Conservation (phyloP, 306 rosid species). For the Casuarina cunninghamiana region DNA sequence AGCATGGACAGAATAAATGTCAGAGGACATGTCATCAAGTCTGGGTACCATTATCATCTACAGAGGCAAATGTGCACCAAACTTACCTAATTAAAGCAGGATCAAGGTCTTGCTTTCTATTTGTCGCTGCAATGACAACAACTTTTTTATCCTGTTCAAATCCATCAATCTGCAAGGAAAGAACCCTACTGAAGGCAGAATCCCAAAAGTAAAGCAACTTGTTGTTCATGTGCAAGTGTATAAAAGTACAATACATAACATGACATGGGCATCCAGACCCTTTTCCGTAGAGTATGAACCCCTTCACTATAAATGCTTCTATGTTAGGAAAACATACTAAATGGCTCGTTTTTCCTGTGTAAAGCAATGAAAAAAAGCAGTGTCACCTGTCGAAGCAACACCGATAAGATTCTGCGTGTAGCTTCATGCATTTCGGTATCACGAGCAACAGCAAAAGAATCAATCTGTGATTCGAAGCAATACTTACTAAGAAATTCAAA, state of each 20-base stretch:
- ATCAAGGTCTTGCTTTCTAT: constrained; percentile 94
- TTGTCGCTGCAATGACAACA: constrained; percentile 91
- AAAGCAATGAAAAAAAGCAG: constrained; percentile 2
- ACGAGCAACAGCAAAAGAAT: constrained; percentile 83
- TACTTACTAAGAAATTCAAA: background rate
- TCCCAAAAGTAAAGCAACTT: background rate
- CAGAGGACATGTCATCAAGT: background rate
- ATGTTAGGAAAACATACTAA: background rate
- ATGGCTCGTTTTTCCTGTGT: background rate
- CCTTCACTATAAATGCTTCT: background rate
- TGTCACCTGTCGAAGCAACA: constrained; percentile 56
- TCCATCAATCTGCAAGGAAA: constrained; percentile 82
- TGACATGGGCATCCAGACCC: constrained; percentile 4
- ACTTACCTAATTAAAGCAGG: constrained; percentile 79
- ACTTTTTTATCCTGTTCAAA: constrained; percentile 92
- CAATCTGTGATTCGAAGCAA: constrained; percentile 47
- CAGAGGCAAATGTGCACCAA: constrained; percentile 12
- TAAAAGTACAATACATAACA: background rate
- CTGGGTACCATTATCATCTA: background rate
- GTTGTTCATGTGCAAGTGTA: background rate
- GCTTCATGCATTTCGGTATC: constrained; percentile 89
- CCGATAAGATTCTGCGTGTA: constrained; percentile 77
- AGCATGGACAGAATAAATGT: constrained; percentile 16
- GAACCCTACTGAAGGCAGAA: background rate
- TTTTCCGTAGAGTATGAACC: background rate